Evolutionary conservation across 768 basidiomycete genomes (phyloP).

Genomic region (Paxillus involutus): DNA sequence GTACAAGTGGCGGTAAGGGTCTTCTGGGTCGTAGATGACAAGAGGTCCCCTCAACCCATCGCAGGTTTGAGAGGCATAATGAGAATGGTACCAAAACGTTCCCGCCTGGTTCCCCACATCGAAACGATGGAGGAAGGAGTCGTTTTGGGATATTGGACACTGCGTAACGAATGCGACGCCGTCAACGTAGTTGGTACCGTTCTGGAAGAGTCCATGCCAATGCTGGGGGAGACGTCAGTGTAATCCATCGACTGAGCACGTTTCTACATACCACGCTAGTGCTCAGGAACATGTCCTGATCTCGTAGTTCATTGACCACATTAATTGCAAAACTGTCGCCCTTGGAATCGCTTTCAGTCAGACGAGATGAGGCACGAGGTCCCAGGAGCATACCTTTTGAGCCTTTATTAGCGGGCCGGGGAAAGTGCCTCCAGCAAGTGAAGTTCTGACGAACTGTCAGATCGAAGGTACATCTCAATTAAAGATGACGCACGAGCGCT

Average conservation of each 20-base stretch:
- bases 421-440: conserved; percentile 42
- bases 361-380: neutral
- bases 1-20: conserved; percentile 38
- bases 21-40: conserved; percentile 42
- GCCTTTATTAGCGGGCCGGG: conserved; percentile 45
- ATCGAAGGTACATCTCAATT: neutral
- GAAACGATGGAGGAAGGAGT: conserved; percentile 25
- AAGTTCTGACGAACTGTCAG: conserved; percentile 9
- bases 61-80: conserved; percentile 38
- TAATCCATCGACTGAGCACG: neutral
- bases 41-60: conserved; percentile 40
- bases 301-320: conserved; percentile 44
- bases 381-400: conserved; percentile 28
- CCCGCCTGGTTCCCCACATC: conserved; percentile 22
- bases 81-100: conserved; percentile 38
- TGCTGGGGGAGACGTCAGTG: conserved; percentile 35
- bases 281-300: conserved; percentile 46
- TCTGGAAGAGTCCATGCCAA: conserved; percentile 56
- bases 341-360: conserved; percentile 23
- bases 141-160: conserved; percentile 29
- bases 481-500: conserved; percentile 36
- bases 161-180: conserved; percentile 40
- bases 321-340: conserved; percentile 42
- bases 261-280: conserved; percentile 43
- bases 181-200: conserved; percentile 43